Percentiles rank a stretch among this genome's conserved stretches.
phyloP scores from a whole-genome alignment of 2,329 filamentous ascomycete genomes.

The Dothidotthia symphoricarpi region DNA sequence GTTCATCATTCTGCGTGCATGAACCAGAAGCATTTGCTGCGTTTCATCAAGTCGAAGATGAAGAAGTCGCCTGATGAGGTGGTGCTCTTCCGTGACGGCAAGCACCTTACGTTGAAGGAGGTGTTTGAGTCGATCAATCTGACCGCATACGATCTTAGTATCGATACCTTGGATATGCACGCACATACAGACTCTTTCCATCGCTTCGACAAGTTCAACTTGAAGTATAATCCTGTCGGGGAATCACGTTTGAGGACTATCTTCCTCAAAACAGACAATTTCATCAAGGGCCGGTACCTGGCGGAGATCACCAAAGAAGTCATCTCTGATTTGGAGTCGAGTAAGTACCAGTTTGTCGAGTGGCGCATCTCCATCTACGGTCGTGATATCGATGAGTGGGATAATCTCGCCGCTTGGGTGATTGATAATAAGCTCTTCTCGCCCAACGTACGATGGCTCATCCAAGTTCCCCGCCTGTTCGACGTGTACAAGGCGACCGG shows the following conservation, averaged over 20 bases:
- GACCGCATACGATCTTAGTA: conserved; percentile 95
- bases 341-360: conserved; percentile 99
- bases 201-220: conserved; percentile 98
- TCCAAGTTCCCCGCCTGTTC: conserved; percentile 91
- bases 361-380: conserved; percentile 99
- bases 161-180: conserved; percentile 99
- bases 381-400: conserved; percentile 89
- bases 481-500: conserved; percentile 91
- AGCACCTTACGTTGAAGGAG: conserved; percentile 83
- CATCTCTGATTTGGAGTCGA: conserved; percentile 93
- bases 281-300: conserved; percentile 90
- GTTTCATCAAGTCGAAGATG: conserved; percentile 99
- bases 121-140: conserved; percentile 97
- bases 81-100: conserved; percentile 88
- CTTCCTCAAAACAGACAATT: conserved; percentile 97
- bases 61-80: conserved; percentile 96
- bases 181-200: conserved; percentile 97
- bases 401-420: conserved; percentile 95
- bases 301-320: conserved; percentile 98
- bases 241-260: conserved; percentile 96
- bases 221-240: conserved; percentile 97
- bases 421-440: conserved; percentile 98
- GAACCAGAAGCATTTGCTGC: conserved; percentile 97
- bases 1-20: conserved; percentile 99
- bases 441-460: conserved; percentile 94